Evolutionary conservation across 2,329 filamentous ascomycete species (phyloP).

Genomic region (Trichoderma sp.): DNA sequence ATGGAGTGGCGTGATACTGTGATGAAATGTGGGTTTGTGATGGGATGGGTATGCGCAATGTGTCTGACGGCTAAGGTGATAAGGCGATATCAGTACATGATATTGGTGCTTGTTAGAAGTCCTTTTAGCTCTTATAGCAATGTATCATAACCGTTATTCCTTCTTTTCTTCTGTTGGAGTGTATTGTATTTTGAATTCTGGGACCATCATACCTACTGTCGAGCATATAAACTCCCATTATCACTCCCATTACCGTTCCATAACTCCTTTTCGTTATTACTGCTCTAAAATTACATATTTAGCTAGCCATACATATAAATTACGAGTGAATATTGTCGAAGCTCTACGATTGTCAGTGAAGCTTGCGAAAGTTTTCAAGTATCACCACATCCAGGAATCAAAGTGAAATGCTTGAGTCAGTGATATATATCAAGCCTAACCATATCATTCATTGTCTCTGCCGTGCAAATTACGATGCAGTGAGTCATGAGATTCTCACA

Average conservation of each 20-base stretch:
- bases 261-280: not conserved
- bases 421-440: too few species aligned
- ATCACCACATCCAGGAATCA: not conserved
- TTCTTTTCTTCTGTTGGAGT: not conserved
- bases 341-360: not conserved
- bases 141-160: not conserved
- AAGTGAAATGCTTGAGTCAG: not conserved
- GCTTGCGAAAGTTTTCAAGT: not conserved
- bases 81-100: not conserved
- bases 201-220: not conserved
- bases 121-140: not conserved
- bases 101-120: not conserved
- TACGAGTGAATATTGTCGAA: not conserved
- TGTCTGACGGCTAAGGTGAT: not conserved
- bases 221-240: not conserved
- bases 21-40: not conserved
- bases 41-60: not conserved
- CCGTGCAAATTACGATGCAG: not conserved
- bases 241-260: not conserved
- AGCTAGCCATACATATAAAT: not conserved
- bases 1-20: not conserved
- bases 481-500: not conserved
- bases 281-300: not conserved
- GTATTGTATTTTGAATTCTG: not conserved
- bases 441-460: too few species aligned